Evolutionary conservation across 2,329 filamentous ascomycete genomes (phyloP), one percentile per base, ranked within the genome.

Genomic region (Arthrobotrys sphaeroides): DNA sequence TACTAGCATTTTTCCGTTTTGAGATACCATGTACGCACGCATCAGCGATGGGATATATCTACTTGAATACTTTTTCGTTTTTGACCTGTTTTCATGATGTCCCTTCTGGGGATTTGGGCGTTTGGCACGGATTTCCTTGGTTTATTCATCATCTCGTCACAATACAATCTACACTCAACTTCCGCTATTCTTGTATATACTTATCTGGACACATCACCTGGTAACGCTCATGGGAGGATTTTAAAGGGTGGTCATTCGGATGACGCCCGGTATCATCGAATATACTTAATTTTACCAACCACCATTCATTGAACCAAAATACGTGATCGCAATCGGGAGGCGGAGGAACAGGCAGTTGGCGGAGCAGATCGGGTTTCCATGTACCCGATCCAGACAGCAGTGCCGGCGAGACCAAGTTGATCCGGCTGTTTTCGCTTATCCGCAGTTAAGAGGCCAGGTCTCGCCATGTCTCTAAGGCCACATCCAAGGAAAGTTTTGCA

Each of bases 191-290:
- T 18, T 60, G 40, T 45, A 60, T 22, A 60, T 59, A 16, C 24
- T 59, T n/a, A n/a, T n/a, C n/a, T 45, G 20, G 13, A 60, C 18
- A 42, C 31, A 60, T 60, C 55, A 43, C 24, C 36, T 40, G 36
- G 55, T 60, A 60, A 43, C 55, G 55, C 36, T n/a, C 43, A 26
- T 60, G 55, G 36, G 55, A 60, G 55, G 55, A 60, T 43, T 43
- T 24, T 6, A 43, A 12, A 31, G 47, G 24, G 40, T 33, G 49
- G 26, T 33, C 47, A 55, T 36, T 55, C 3, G 1, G 28, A 22
- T 55, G 49, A 13, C 7, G 3, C 28, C 49, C 6, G 28, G 2
- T 51, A 22, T 40, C n/a, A 10, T 13, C n/a, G n/a, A n/a, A 43
- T 10, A 43, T 18, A 20, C 31, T 22, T 36, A 36, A 18, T 18